Conservation (phyloP, 768 basidiomycete genomes). For the Austroboletus festivus region DNA sequence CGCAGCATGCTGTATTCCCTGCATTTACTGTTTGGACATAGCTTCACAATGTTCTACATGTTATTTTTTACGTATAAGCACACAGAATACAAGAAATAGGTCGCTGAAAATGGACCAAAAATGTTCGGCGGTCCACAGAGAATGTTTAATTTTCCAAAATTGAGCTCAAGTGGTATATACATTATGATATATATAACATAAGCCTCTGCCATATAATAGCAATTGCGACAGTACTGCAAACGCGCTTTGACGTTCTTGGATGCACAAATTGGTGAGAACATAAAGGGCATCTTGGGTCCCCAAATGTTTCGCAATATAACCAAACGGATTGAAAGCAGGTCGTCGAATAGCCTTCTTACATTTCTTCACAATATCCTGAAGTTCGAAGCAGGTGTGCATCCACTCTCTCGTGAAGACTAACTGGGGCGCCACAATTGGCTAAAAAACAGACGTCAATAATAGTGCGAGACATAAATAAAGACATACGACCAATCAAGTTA, state of each 20-base stretch:
- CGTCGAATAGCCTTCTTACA: conserved; percentile 99
- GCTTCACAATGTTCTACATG: too few species aligned
- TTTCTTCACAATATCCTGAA: conserved; percentile 94
- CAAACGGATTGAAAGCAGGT: conserved; percentile 98
- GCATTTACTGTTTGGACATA: too few species aligned
- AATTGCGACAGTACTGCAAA: conserved; percentile 97
- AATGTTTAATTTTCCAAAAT: too few species aligned
- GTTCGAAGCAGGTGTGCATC: conserved; percentile 99
- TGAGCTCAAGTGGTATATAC: too few species aligned
- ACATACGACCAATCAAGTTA: conserved; percentile 97
- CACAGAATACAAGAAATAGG: too few species aligned
- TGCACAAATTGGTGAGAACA: conserved; percentile 93
- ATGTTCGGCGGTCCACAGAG: too few species aligned
- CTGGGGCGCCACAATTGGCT: conserved; percentile 98
- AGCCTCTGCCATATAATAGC: conserved; percentile 92
- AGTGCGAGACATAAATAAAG: background rate
- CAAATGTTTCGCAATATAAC: conserved; percentile 98
- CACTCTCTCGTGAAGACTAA: conserved; percentile 98
- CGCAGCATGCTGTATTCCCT: too few species aligned
- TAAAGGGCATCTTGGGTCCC: conserved; percentile 98
- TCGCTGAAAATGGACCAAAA: too few species aligned
- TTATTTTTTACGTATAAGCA: too few species aligned
- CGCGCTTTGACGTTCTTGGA: conserved; percentile 99
- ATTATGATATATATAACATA: too few species aligned
- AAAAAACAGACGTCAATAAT: conserved; percentile 3